Percentiles rank a stretch among this genome's conserved stretches.
Conservation (phyloP, 208 protist species). For the Leptomonas seymouri region DNA sequence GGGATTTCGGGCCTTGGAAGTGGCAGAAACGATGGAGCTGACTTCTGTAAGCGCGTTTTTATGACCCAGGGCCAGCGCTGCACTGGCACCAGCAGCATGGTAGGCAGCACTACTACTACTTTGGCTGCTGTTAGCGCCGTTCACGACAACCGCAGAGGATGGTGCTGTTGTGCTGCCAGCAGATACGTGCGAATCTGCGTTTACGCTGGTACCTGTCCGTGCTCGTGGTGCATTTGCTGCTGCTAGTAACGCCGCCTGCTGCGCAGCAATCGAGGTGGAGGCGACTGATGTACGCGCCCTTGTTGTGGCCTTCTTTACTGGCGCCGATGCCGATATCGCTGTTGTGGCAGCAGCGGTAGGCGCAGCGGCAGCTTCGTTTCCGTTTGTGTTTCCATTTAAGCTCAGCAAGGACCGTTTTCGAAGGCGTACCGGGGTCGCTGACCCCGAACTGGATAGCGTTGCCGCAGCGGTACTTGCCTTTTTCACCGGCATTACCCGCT, state of each 20-base stretch:
- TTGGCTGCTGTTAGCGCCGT: neutral
- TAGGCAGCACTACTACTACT: neutral
- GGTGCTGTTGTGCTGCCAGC: neutral
- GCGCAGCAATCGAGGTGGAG: slow-evolving; percentile 8
- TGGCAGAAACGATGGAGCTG: neutral
- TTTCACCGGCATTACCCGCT: slow-evolving; percentile 16
- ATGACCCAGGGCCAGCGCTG: neutral
- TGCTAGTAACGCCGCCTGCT: slow-evolving; percentile 2
- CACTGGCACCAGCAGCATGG: neutral
- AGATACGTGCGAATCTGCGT: neutral
- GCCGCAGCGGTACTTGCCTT: slow-evolving; percentile 2
- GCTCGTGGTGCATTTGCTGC: neutral
- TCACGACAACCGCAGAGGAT: neutral
- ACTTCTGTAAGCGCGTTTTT: neutral
- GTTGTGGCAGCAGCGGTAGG: neutral
- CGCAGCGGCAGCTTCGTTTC: slow-evolving; percentile 1
- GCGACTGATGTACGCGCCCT: slow-evolving; percentile 1
- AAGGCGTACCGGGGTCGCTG: neutral
- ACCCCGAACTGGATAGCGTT: neutral
- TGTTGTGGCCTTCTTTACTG: neutral
- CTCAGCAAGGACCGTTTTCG: slow-evolving; percentile 8
- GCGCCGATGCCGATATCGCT: neutral
- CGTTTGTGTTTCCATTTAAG: slow-evolving; percentile 13
- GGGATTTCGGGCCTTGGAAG: neutral
- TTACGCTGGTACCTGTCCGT: neutral